Percentiles rank a stretch among this genome's conserved stretches.
These are phyloP conservation scores for Telfairia occidentalis DNA, from an alignment of 331 rosid genomes.

Conservation along the genomic window DNA sequence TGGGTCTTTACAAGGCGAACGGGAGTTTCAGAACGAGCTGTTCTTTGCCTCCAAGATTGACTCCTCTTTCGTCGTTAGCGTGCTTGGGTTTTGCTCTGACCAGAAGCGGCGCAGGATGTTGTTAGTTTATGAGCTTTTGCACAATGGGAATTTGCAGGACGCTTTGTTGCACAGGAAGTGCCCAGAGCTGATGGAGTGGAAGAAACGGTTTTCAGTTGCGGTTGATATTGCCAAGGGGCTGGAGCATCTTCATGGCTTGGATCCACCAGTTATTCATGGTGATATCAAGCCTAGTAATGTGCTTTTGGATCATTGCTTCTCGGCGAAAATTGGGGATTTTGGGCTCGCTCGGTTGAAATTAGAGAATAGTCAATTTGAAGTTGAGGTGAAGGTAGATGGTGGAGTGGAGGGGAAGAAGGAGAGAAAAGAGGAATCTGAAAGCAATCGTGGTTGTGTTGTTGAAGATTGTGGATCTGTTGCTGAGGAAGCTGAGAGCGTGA, in stretches of 20 bases:
- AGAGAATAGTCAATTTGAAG: constrained; percentile 31
- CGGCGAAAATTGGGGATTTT: constrained; percentile 64
- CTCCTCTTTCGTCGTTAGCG: constrained; percentile 37
- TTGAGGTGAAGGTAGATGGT: constrained; percentile 24
- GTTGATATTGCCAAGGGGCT: constrained; percentile 61
- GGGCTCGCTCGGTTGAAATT: constrained; percentile 66
- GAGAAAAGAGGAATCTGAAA: constrained; percentile 25
- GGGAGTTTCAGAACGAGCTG: constrained; percentile 92
- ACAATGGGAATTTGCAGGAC: constrained; percentile 73
- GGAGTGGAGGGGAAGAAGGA: constrained; percentile 15
- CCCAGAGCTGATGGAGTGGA: constrained; percentile 56
- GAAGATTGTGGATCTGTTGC: constrained; percentile 61
- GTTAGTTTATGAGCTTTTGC: constrained; percentile 70
- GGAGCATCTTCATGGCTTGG: constrained; percentile 52
- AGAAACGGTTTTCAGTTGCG: constrained; percentile 31
- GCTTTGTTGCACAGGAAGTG: constrained; percentile 67
- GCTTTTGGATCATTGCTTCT: constrained; percentile 37
- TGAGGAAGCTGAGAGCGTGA: constrained; percentile 68
- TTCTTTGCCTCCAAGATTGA: constrained; percentile 59
- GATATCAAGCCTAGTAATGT: constrained; percentile 90
- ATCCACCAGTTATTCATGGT: constrained; percentile 73
- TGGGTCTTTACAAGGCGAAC: constrained; percentile 75
- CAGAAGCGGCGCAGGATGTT: constrained; percentile 55
- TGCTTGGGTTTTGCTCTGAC: constrained; percentile 70
- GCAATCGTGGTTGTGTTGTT: constrained; percentile 24